phyloP scores from a whole-genome alignment of 2,329 filamentous ascomycete genomes.

The Arthrobotrys sphaeroides region DNA sequence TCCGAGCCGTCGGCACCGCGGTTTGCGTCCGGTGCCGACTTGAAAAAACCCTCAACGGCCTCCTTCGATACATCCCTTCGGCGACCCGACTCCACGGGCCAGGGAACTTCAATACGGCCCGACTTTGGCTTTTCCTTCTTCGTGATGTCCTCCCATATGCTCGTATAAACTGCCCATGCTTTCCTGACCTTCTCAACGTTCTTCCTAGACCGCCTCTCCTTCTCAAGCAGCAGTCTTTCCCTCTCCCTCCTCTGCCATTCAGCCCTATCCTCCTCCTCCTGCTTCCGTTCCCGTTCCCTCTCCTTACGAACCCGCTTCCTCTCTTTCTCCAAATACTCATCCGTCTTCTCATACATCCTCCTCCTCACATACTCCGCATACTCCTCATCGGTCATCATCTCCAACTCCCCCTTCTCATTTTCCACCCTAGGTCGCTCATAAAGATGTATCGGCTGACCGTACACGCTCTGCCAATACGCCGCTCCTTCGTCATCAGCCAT shows the following conservation, averaged over 20 bases:
- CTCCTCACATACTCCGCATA: slow-evolving; percentile 85
- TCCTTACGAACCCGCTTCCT: slow-evolving; percentile 70
- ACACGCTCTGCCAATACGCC: slow-evolving; percentile 94
- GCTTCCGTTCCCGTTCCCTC: slow-evolving; percentile 64
- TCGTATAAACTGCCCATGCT: slow-evolving; percentile 73
- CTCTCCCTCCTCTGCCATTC: slow-evolving; percentile 71
- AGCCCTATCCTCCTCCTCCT: slow-evolving; percentile 63
- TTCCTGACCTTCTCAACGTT: slow-evolving; percentile 64
- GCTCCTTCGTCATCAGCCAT: slow-evolving; percentile 97
- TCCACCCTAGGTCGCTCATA: slow-evolving; percentile 70
- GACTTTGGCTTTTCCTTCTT: slow-evolving; percentile 58
- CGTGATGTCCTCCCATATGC: slow-evolving; percentile 69
- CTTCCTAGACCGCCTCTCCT: slow-evolving; percentile 69
- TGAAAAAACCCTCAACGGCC: slow-evolving; percentile 75
- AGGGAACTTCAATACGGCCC: slow-evolving; percentile 68
- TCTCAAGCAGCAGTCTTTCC: slow-evolving; percentile 72
- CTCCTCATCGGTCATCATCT: slow-evolving; percentile 90
- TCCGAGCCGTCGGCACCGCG: slow-evolving; percentile 55
- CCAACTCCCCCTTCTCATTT: slow-evolving; percentile 69
- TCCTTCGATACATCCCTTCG: slow-evolving; percentile 68
- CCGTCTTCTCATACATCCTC: slow-evolving; percentile 95
- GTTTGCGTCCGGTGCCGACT: slow-evolving; percentile 64
- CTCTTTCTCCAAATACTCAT: slow-evolving; percentile 83
- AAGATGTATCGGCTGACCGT: slow-evolving; percentile 89
- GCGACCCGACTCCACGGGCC: slow-evolving; percentile 76